Conservation (phyloP, 2,329 filamentous ascomycete genomes). For the Trichoderma harzianum region DNA sequence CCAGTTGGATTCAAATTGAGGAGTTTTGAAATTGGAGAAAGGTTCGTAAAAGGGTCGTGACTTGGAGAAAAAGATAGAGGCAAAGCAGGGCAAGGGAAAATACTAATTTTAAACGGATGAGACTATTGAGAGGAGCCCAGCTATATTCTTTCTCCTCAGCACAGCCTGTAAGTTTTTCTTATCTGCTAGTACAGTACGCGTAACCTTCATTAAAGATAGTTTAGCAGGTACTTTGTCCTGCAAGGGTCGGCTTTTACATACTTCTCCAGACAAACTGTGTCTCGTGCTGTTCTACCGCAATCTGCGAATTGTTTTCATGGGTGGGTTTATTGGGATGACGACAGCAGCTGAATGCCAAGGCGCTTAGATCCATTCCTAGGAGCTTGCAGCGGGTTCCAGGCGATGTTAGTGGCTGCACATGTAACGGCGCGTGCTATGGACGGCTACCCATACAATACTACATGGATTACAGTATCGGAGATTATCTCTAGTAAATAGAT, state of each 20-base stretch:
- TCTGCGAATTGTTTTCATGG: not conserved
- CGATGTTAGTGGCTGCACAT: too few species aligned
- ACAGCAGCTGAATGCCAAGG: slow-evolving; percentile 11
- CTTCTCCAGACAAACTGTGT: not conserved
- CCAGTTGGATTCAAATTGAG: not conserved
- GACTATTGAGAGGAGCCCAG: not conserved
- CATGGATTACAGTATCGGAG: not conserved
- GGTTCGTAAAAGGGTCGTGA: not conserved
- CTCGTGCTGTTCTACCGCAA: not conserved
- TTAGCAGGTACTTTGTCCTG: not conserved
- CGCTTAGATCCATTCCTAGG: not conserved
- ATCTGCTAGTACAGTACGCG: not conserved
- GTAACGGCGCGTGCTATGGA: too few species aligned
- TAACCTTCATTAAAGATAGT: not conserved
- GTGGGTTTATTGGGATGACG: not conserved
- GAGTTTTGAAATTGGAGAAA: too few species aligned
- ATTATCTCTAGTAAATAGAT: not conserved
- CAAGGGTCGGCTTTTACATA: not conserved
- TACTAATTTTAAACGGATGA: not conserved
- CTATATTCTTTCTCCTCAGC: not conserved
- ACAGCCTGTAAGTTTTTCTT: not conserved
- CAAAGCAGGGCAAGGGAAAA: not conserved
- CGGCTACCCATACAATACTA: not conserved
- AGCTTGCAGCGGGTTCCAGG: not conserved
- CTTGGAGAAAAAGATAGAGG: not conserved